Evolutionary conservation across 441 rosid species (phyloP).

Genomic region (Erysimum pusillum): DNA sequence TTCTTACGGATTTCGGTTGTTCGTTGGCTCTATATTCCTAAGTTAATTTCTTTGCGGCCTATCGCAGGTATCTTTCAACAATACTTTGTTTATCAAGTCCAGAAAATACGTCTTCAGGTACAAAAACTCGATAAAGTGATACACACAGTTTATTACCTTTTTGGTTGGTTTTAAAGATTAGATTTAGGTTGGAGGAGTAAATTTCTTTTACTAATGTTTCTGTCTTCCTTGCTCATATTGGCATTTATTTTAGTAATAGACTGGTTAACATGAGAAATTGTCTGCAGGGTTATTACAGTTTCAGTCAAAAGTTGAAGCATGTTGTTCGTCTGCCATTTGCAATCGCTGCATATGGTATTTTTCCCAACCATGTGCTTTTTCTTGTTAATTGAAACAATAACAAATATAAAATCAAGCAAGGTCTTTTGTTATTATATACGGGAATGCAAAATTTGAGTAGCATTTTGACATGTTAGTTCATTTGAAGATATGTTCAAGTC

Average conservation of each 20-base stretch:
- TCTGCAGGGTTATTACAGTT: slow-evolving; percentile 92
- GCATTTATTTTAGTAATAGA: slow-evolving; percentile 26
- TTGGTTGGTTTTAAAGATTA: not conserved
- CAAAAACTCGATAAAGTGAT: slow-evolving; percentile 17
- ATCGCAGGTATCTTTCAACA: slow-evolving; percentile 85
- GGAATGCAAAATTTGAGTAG: not conserved
- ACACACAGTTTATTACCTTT: not conserved
- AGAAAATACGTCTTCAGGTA: slow-evolving; percentile 93
- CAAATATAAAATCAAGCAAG: not conserved
- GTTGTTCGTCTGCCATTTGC: slow-evolving; percentile 93
- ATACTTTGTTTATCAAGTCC: slow-evolving; percentile 91
- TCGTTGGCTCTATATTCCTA: slow-evolving; percentile 15
- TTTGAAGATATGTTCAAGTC: not conserved
- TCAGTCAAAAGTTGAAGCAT: slow-evolving; percentile 98
- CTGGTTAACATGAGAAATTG: slow-evolving; percentile 33
- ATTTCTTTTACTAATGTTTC: slow-evolving; percentile 12
- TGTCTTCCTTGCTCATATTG: not conserved
- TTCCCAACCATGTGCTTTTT: too few relatives aligned
- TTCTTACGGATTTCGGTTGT: not conserved
- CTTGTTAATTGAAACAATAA: not conserved
- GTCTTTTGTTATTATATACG: not conserved
- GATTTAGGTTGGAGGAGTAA: slow-evolving; percentile 9
- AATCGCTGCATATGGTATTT: slow-evolving; percentile 81
- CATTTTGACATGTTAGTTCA: not conserved
- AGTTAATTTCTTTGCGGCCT: slow-evolving; percentile 3